Evolutionary conservation across 768 basidiomycete genomes (phyloP), one percentile per base, ranked within the genome.

Genomic region (Psilocybe sp.): DNA sequence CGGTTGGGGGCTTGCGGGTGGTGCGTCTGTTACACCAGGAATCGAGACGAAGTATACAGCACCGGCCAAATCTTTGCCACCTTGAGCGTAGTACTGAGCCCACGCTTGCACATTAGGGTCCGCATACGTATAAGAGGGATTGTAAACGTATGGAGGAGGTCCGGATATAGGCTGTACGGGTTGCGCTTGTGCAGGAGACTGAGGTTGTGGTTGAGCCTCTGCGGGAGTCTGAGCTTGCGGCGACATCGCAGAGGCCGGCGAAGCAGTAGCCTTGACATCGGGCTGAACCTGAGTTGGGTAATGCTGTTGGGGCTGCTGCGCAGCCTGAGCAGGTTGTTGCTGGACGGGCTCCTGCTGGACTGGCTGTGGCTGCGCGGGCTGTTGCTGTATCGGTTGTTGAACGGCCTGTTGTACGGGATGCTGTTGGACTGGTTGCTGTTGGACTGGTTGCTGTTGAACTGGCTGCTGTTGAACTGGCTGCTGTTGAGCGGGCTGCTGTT

Each of bases 71-170:
- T 92, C 90, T 40, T 67, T 79, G 3, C 90, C 90, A 19, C 91
- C 91, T 51, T 85, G 80, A 0, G 84, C 83, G 61, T 92, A 92
- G 65, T 93, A 93, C 56, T 83, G 79, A 5, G 88, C 90, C 90
- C 90, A 92, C 0, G 87, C 87, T 61, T 92, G 89, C 16, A 85
- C 89, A 54, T 90, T 90, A 47, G 82, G 79, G 63, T 93, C 90
- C 13, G 81, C 67, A 57, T 93, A 93, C 16, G 81, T 82, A 43
- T 73, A 69, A 23, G 72, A 75, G 4, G 88, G 86, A 55, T 90
- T 81, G 60, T 78, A 92, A 8, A 71, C 62, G 60, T 77, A 77
- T 13, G 81, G 80, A 15, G 77, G 74, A n/a, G 75, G 74, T 31
- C 54, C 55, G 10, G 65, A 49, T 40, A 61, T 58, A 35, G 57